Evolutionary conservation across 1,284 basidiomycete genomes (phyloP).

Genomic region (Cerioporus squamosus): DNA sequence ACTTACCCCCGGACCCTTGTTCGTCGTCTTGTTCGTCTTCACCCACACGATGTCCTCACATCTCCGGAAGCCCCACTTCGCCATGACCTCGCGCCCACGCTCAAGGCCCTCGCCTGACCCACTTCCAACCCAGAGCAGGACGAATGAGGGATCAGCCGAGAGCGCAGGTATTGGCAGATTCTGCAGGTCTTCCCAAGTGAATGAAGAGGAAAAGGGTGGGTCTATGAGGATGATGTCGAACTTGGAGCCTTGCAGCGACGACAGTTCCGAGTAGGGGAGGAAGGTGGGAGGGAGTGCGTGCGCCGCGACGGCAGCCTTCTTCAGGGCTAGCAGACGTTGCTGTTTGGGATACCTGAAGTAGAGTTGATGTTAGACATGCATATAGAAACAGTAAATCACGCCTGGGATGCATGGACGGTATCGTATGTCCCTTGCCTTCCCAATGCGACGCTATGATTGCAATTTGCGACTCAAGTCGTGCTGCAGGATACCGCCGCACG

Average conservation of each 20-base stretch:
- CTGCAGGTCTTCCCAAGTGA: slow-evolving; percentile 85
- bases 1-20: slow-evolving; percentile 72
- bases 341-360: slow-evolving; percentile 87
- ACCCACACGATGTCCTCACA: slow-evolving; percentile 99
- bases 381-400: no score
- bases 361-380: neutral
- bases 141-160: slow-evolving; percentile 90
- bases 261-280: slow-evolving; percentile 63
- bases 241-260: slow-evolving; percentile 63
- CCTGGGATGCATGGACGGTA: no score
- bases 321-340: slow-evolving; percentile 78
- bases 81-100: slow-evolving; percentile 87
- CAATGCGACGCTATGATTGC: no score
- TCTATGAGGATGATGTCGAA: slow-evolving; percentile 96
- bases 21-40: slow-evolving; percentile 80
- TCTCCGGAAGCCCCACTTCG: slow-evolving; percentile 93
- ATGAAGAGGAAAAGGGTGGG: slow-evolving; percentile 83
- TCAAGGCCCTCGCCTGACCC: slow-evolving; percentile 92
- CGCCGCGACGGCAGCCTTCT: slow-evolving; percentile 70
- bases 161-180: slow-evolving; percentile 84
- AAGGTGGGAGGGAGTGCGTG: slow-evolving; percentile 70
- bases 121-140: slow-evolving; percentile 96
- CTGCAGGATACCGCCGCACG: no score
- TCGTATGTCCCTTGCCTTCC: no score
- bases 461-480: no score